These are phyloP conservation scores for Bonnemaisonia californica DNA, from an alignment of 31 red algal species.

Conservation along the genomic window DNA sequence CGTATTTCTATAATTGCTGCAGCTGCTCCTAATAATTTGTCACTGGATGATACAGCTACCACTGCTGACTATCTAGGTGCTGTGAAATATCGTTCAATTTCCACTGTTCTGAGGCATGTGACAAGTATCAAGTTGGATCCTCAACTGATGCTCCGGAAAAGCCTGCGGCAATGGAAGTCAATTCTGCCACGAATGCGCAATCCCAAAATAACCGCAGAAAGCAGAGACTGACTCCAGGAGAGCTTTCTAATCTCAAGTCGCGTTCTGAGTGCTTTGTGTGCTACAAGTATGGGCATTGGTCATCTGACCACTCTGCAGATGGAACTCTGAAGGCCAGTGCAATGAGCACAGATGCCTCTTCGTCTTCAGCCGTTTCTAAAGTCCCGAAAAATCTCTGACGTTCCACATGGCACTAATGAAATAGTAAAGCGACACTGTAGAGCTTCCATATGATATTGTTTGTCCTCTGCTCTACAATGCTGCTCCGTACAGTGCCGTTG, in stretches of 20 bases:
- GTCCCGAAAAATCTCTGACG: background rate
- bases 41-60: background rate
- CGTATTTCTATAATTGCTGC: background rate
- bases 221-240: background rate
- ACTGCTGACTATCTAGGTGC: constrained; percentile 5
- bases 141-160: background rate
- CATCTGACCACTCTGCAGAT: background rate
- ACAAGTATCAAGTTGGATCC: background rate
- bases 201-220: no score
- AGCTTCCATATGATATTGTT: background rate
- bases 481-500: constrained; percentile 22
- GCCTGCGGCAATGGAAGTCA: background rate
- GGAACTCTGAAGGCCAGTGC: background rate
- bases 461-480: constrained; percentile 13
- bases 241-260: background rate
- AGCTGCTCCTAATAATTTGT: background rate
- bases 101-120: constrained; percentile 10
- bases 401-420: background rate
- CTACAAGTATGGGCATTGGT: constrained; percentile 7
- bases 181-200: no score
- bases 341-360: background rate
- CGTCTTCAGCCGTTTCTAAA: background rate
- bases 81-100: background rate
- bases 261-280: background rate
- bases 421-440: background rate